A percentile compares a stretch with the other conserved stretches of the same genome.
These are phyloP conservation scores for Abrus pulchellus DNA, from an alignment of 306 rosid genomes.

Conservation along the genomic window DNA sequence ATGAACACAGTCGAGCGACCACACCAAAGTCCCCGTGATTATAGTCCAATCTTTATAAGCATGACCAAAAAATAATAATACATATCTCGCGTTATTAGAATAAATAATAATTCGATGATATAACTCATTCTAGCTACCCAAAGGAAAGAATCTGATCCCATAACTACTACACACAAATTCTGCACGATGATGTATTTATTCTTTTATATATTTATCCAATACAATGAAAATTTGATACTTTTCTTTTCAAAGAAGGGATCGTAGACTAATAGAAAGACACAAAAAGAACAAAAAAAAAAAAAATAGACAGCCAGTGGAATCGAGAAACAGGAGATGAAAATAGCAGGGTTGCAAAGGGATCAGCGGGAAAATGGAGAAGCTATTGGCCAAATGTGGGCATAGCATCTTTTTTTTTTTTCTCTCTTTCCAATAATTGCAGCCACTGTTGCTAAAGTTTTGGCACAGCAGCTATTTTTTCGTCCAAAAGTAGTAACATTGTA, in stretches of 20 bases:
- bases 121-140: background rate
- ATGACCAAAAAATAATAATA: too few species aligned
- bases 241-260: slow-evolving; percentile 28
- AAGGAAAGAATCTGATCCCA: slow-evolving; percentile 7
- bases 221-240: slow-evolving; percentile 1
- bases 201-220: background rate
- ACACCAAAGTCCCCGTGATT: background rate
- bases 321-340: background rate
- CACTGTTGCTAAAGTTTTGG: slow-evolving; percentile 35
- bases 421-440: background rate
- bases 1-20: background rate
- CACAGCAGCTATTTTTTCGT: slow-evolving; percentile 30
- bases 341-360: slow-evolving; percentile 30
- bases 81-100: background rate
- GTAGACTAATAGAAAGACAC: slow-evolving; percentile 20
- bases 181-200: slow-evolving; percentile 18
- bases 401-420: background rate
- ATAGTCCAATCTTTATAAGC: background rate
- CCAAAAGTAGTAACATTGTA: slow-evolving; percentile 25
- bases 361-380: slow-evolving; percentile 32
- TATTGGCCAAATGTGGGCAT: slow-evolving; percentile 35
- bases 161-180: background rate
- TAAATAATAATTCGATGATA: background rate
- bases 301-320: background rate
- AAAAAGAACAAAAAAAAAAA: slow-evolving; percentile 41